Evolutionary conservation across 1,139 yeast species (phyloP).

Genomic region (Debaryomyces subglobosus): DNA sequence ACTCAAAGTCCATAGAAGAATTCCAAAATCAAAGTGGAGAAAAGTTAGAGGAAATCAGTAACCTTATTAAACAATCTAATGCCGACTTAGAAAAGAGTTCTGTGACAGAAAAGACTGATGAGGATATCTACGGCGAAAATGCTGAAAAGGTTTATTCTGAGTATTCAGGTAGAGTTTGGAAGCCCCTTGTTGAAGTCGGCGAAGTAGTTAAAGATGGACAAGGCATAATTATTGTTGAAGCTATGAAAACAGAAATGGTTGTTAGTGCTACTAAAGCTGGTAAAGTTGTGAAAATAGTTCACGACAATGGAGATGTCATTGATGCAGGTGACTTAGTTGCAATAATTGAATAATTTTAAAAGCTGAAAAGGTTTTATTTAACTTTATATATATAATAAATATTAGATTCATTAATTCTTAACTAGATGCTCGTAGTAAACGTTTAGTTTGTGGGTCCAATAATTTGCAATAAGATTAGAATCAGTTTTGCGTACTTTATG

Average conservation of each 20-base stretch:
- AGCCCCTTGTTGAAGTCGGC: conserved; percentile 81
- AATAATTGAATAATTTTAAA: conserved; percentile 49
- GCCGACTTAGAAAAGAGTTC: conserved; percentile 62
- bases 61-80: conserved; percentile 80
- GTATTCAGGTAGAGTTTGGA: conserved; percentile 97
- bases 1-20: conserved; percentile 70
- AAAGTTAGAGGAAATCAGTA: conserved; percentile 80
- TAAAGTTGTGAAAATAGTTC: conserved; percentile 74
- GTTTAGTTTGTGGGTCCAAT: background rate
- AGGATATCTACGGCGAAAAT: conserved; percentile 65
- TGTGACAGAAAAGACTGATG: conserved; percentile 42
- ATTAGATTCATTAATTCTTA: background rate
- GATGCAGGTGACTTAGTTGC: conserved; percentile 95
- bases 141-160: conserved; percentile 90
- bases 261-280: conserved; percentile 76
- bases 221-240: conserved; percentile 87
- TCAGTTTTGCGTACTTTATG: background rate
- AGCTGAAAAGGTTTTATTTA: background rate
- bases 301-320: conserved; percentile 90
- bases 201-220: conserved; percentile 74
- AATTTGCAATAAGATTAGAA: background rate
- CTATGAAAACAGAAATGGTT: conserved; percentile 98
- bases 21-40: conserved; percentile 76
- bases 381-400: background rate
- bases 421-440: background rate